Base-by-base conservation (phyloP, 768 basidiomycete species). In the Podaxis pistillaris region DNA sequence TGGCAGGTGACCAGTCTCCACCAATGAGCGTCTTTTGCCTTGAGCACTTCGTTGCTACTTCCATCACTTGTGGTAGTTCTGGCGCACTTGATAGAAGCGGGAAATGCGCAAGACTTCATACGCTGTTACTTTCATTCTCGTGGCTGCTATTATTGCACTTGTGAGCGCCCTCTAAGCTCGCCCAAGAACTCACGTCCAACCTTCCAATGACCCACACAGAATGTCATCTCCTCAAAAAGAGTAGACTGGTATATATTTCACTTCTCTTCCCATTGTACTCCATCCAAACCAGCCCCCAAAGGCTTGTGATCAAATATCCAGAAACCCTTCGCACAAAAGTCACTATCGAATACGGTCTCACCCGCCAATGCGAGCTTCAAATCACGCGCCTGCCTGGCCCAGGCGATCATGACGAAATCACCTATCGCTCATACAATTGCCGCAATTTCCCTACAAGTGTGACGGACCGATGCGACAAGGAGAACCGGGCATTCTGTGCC, bases 51-150 rank as follows among this genome's bases (percentile, higher is more conserved):
- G 7, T 8, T 19, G 44, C 24, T 28, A 22, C 49, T 28, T 9
- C 49, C 49, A 46, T 17, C 7, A 33, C 19, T 46, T 46, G n/a
- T 17, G n/a, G 44, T 19, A 26, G 22, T 15, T n/a, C 13, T 22
- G 47, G 33, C 36, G 36, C 26, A n/a, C 44, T 22, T 30, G 33
- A 33, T 47, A 28, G 6, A 26, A 33, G 60, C 38, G 46, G 33
- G 40, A 24, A 17, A 67, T 90, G 89, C 79, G 89, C 65, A 90
- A 88, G 68, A 83, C 80, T 0, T 90, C 87, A 0, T 91, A 91
- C 65, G 83, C 81, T 28, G 65, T 89, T 56, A 83, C 89, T 0
- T 87, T 90, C 66, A 65, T 85, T 62, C 82, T 83, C 30, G 83
- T 88, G 1, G 68, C 79, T 2, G 60, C 82, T 13, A 78, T 81